These are phyloP conservation scores for Talaromyces rugulosus DNA, from an alignment of 2,329 filamentous ascomycete genomes.

Conservation along the genomic window DNA sequence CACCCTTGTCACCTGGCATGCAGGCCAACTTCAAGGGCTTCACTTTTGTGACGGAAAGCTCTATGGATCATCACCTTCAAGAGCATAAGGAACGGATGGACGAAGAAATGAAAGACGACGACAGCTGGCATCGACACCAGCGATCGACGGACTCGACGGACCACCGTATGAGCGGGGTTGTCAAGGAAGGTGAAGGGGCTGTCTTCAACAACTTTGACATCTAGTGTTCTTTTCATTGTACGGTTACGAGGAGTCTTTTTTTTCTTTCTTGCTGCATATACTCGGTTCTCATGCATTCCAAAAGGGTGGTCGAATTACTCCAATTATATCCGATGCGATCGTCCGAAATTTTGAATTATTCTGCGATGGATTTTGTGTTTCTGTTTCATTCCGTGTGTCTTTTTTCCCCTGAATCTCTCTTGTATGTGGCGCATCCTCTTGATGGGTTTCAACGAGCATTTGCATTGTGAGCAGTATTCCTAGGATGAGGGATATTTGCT, in stretches of 20 bases:
- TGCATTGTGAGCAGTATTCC: neutral
- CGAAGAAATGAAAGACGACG: conserved; percentile 39
- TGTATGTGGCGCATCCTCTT: neutral
- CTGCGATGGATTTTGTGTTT: neutral
- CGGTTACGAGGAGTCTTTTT: conserved; percentile 35
- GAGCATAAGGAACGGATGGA: conserved; percentile 38
- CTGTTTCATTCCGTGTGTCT: neutral
- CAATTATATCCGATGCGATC: neutral
- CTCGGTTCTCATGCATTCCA: conserved; percentile 11
- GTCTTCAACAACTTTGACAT: conserved; percentile 45
- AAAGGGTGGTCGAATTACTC: conserved; percentile 4
- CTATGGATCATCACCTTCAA: conserved; percentile 63
- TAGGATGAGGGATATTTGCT: neutral
- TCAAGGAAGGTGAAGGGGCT: conserved; percentile 37
- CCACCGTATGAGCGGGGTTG: conserved; percentile 43
- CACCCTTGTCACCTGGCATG: conserved; percentile 87
- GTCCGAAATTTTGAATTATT: neutral
- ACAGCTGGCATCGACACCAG: conserved; percentile 30
- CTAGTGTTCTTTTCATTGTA: conserved; percentile 35
- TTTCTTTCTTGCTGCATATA: conserved; percentile 14
- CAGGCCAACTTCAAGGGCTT: conserved; percentile 98
- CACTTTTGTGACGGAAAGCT: conserved; percentile 97
- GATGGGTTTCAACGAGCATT: neutral
- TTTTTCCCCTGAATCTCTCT: neutral
- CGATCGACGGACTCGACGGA: conserved; percentile 28